Conservation (phyloP, 2,329 filamentous ascomycete genomes). For the Cercospora berteroae region DNA sequence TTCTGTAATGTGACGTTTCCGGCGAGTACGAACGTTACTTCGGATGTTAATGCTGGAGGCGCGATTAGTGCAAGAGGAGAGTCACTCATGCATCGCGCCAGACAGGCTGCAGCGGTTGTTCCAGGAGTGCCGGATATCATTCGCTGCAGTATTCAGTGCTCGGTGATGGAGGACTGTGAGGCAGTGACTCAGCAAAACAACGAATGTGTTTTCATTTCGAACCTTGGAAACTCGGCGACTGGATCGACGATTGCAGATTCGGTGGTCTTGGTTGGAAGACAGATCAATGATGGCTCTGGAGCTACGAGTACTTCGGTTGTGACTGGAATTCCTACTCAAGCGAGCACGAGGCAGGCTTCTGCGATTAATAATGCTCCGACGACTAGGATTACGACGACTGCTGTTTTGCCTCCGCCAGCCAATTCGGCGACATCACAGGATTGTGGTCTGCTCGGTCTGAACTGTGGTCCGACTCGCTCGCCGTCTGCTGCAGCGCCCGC, state of each 20-base stretch:
- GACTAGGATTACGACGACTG: conserved; percentile 9
- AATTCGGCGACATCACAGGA: neutral
- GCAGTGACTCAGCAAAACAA: conserved; percentile 19
- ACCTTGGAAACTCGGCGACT: conserved; percentile 13
- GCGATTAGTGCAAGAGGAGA: neutral
- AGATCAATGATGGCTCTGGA: conserved; percentile 8
- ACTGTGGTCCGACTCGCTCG: conserved; percentile 1
- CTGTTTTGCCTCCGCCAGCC: neutral
- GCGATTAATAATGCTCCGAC: conserved; percentile 10
- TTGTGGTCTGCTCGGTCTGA: conserved; percentile 5
- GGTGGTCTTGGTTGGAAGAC: conserved; percentile 21
- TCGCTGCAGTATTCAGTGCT: conserved; percentile 27
- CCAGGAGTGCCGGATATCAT: conserved; percentile 10
- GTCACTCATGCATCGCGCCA: neutral
- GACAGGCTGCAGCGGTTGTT: neutral
- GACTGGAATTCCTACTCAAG: conserved; percentile 11
- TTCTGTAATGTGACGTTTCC: conserved; percentile 31
- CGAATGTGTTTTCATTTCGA: conserved; percentile 23
- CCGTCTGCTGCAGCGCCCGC: neutral
- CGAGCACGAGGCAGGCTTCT: conserved; percentile 11
- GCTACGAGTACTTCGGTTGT: conserved; percentile 9
- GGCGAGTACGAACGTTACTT: neutral
- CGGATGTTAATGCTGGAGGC: neutral
- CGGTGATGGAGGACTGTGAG: conserved; percentile 19
- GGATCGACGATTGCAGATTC: conserved; percentile 25